These are phyloP conservation scores for Casuarina equisetifolia DNA, from an alignment of 306 rosid species.

Conservation along the genomic window DNA sequence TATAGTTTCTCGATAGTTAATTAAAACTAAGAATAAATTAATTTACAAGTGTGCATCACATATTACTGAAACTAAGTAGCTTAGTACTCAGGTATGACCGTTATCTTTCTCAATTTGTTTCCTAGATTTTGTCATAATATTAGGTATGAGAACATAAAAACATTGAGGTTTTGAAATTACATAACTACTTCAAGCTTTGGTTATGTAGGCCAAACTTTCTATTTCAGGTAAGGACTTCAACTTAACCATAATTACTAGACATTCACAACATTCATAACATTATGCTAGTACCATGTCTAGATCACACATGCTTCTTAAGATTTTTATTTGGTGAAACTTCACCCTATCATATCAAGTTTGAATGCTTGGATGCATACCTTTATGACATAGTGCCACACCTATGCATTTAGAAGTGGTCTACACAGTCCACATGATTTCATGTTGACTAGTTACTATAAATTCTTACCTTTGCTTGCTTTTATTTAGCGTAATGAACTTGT, in stretches of 20 bases:
- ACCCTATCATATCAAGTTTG: conserved; percentile 13
- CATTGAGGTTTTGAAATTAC: conserved; percentile 20
- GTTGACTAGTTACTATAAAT: conserved; percentile 7
- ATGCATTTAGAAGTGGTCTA: conserved; percentile 6
- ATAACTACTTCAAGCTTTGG: conserved; percentile 29
- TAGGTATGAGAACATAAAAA: conserved; percentile 4
- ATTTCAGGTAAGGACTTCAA: conserved; percentile 60
- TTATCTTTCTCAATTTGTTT: conserved; percentile 7
- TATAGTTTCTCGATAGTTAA: conserved; percentile 25
- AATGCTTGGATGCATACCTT: conserved; percentile 1
- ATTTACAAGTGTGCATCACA: not conserved
- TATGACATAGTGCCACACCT: no score
- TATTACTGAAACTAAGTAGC: no score
- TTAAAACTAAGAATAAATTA: conserved; percentile 19
- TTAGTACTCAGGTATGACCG: not conserved
- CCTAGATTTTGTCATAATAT: conserved; percentile 14
- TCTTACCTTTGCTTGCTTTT: conserved; percentile 1
- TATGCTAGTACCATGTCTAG: conserved; percentile 93
- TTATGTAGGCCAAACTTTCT: conserved; percentile 69
- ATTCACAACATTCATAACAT: conserved; percentile 65
- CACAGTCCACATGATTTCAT: conserved; percentile 8
- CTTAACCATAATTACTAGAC: conserved; percentile 83
- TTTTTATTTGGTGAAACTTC: conserved; percentile 18
- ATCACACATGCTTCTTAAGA: conserved; percentile 17
- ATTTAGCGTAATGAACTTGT: no score